Evolutionary conservation across 1,139 yeast species (phyloP).

Genomic region (Nakaseomyces sp.): DNA sequence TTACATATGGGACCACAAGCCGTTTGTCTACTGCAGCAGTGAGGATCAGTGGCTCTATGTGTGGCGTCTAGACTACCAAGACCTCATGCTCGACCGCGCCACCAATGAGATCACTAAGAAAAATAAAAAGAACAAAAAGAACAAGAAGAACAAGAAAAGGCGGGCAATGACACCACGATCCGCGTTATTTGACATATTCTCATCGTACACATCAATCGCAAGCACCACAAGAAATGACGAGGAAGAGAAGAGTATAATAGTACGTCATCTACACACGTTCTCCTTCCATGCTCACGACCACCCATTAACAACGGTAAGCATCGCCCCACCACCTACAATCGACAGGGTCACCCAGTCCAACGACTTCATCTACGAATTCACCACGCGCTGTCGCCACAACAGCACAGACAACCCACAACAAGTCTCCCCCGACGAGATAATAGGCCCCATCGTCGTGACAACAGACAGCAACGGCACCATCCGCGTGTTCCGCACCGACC

Average conservation of each 20-base stretch:
- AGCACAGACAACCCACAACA: background rate
- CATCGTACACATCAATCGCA: background rate
- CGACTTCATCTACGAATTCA: constrained; percentile 68
- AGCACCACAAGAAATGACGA: background rate
- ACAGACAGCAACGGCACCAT: constrained; percentile 70
- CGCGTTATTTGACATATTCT: background rate
- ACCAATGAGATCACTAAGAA: background rate
- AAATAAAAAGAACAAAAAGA: too few relatives aligned
- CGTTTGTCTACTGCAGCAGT: constrained; percentile 36
- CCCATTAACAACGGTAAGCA: constrained; percentile 64
- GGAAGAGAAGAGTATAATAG: constrained; percentile 11
- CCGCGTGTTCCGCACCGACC: constrained; percentile 72
- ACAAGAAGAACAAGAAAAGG: too few relatives aligned
- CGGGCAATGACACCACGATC: background rate
- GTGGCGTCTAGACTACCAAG: constrained; percentile 22
- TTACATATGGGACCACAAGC: constrained; percentile 10
- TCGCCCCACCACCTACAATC: constrained; percentile 68
- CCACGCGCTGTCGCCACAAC: constrained; percentile 13
- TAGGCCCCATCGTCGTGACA: constrained; percentile 49
- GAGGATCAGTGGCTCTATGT: constrained; percentile 38
- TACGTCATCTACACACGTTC: constrained; percentile 39
- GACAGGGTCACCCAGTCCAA: constrained; percentile 63
- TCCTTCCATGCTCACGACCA: constrained; percentile 74
- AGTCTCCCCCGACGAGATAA: constrained; percentile 18
- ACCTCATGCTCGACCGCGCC: background rate